Evolutionary conservation across 306 rosid species (phyloP), one percentile per base, ranked within the genome.

Genomic region (Vachellia pachyceras): DNA sequence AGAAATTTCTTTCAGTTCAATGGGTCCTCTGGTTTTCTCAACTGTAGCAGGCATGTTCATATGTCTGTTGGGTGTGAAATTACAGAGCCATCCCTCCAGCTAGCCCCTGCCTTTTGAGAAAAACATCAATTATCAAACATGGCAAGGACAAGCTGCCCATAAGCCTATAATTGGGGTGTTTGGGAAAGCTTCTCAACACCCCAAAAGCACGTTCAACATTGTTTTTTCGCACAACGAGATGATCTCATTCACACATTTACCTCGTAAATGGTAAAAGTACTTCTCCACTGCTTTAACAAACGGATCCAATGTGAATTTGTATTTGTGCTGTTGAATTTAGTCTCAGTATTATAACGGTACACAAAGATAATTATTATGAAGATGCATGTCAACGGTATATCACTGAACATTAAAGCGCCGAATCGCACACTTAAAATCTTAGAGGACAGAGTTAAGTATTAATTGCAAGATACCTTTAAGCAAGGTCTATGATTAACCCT

Each of bases 41-140:
- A 72, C 85, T 82, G 90, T 84, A 84, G 75, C 92, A 87, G 85
- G 88, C 94, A 91, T 82, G 85, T 87, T 87, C 91, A 87, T 83
- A 72, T 83, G 93, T 86, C 79, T 90, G 93, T 86, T 88, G 93
- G 92, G 90, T 61, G 20, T 63, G 84, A 90, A 88, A 87, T 82
- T 86, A 90, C 92, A 37, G 3, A 29, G 77, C 17, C 72, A 44
- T 77, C 96, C 94, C 94, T 79, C 83, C 54, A n/a, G 25, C 39
- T 46, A 64, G 17, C 20, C 58, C 58, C 64, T 74, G 18, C 69
- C 41, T 40, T 79, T 79, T 72, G 72, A 22, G 61, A 17, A 78
- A 29, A 46, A 47, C n/a, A n/a, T n/a, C n/a, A n/a, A n/a, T n/a
- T 42, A 14, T 61, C 54, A 79, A 41, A 45, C 60, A 66, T 76